These are phyloP conservation scores for Russula ochroleuca DNA, from an alignment of 768 basidiomycete species.

Conservation along the genomic window DNA sequence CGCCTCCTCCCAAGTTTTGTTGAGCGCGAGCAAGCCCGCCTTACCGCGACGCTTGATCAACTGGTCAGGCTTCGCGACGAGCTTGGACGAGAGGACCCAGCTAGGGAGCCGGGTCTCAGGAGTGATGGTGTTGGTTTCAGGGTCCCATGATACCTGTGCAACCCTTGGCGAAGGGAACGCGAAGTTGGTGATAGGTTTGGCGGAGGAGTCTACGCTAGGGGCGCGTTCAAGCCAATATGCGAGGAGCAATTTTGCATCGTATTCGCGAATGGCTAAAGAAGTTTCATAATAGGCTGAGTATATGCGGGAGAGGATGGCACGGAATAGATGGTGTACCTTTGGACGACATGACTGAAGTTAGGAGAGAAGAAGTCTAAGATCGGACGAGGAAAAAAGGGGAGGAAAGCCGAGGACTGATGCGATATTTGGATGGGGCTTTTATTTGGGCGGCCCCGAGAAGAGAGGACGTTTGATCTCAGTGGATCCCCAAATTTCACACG, in stretches of 20 bases:
- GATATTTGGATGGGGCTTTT: conserved; percentile 20
- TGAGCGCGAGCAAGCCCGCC: conserved; percentile 90
- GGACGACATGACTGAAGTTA: conserved; percentile 24
- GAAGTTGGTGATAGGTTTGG: conserved; percentile 52
- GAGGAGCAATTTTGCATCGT: conserved; percentile 96
- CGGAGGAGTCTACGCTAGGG: conserved; percentile 67
- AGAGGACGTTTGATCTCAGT: background rate
- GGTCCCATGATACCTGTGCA: conserved; percentile 85
- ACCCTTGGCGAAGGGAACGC: conserved; percentile 66
- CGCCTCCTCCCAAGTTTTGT: conserved; percentile 88
- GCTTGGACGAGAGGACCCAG: conserved; percentile 82
- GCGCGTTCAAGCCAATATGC: conserved; percentile 97
- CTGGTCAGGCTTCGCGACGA: conserved; percentile 96
- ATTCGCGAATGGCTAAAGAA: conserved; percentile 80
- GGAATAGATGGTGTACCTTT: conserved; percentile 17
- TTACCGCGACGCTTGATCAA: conserved; percentile 99
- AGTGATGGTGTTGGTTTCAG: conserved; percentile 57
- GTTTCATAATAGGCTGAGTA: conserved; percentile 7
- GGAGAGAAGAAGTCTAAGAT: conserved; percentile 8
- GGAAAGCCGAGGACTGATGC: background rate
- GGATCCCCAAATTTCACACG: conserved; percentile 29
- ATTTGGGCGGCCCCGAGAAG: conserved; percentile 13
- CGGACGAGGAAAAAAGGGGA: conserved; percentile 3
- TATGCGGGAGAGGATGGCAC: conserved; percentile 7
- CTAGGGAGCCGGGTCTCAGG: conserved; percentile 58